phyloP scores from a whole-genome alignment of 805 yeast genomes.

The Zygosaccharomyces bisporus region DNA sequence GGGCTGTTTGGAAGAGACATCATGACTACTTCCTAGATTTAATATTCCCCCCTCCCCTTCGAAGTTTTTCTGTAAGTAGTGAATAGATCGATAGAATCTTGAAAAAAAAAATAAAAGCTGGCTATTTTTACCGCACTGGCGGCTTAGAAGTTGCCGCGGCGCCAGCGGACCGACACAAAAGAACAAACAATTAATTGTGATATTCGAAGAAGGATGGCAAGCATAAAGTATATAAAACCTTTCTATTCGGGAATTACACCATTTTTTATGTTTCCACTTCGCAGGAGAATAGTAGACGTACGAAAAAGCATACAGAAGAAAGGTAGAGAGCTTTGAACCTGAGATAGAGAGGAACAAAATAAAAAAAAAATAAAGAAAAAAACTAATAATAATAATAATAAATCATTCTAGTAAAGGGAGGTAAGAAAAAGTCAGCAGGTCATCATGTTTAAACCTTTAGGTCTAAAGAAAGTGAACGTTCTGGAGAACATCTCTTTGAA shows the following conservation, averaged over 20 bases:
- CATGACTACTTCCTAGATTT: constrained; percentile 24
- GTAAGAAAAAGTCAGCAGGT: background rate
- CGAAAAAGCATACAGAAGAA: no score
- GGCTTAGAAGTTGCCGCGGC: background rate
- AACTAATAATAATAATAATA: no score
- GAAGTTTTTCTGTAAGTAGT: constrained; percentile 3
- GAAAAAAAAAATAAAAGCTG: background rate
- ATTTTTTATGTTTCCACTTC: no score
- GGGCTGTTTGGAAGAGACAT: constrained; percentile 53
- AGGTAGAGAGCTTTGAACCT: no score
- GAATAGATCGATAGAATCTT: background rate
- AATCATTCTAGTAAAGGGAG: background rate
- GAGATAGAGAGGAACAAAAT: no score
- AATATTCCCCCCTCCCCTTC: constrained; percentile 1
- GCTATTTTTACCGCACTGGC: background rate
- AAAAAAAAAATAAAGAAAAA: background rate
- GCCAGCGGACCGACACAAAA: background rate
- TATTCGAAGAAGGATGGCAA: no score
- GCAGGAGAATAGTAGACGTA: no score
- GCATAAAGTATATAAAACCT: background rate
- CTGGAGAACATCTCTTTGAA: constrained; percentile 18
- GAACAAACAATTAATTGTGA: background rate
- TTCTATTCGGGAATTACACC: no score
- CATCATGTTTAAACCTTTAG: constrained; percentile 11
- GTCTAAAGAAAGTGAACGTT: constrained; percentile 10